Percentiles rank a stretch among this genome's conserved stretches.
Evolutionary conservation across 2,329 filamentous ascomycete species (phyloP).

Genomic region (Capronia coronata): DNA sequence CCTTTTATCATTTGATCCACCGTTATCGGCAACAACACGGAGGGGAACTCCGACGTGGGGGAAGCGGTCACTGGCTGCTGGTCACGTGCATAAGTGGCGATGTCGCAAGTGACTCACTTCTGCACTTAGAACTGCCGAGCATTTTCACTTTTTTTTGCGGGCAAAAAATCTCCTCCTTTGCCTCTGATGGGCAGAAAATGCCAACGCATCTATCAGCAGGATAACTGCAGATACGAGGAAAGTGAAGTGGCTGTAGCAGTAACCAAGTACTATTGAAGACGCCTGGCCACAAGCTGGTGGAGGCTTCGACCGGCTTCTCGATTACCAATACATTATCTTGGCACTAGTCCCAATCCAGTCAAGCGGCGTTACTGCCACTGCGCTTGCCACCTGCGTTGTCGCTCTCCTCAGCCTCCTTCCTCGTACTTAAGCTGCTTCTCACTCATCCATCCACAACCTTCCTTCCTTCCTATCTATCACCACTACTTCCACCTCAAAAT

Average conservation of each 20-base stretch:
- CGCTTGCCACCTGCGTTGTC: conserved; percentile 10
- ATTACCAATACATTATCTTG: not conserved
- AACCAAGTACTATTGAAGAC: not conserved
- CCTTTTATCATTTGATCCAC: not conserved
- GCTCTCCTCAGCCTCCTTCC: conserved; percentile 20
- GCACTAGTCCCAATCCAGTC: conserved; percentile 1
- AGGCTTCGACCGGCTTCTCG: conserved; percentile 2
- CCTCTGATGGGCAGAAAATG: not conserved
- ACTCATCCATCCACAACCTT: conserved; percentile 28
- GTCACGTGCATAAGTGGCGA: not conserved
- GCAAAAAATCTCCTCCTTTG: not conserved
- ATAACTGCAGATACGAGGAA: not conserved
- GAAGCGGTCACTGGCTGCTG: not conserved
- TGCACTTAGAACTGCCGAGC: not conserved
- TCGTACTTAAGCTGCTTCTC: conserved; percentile 33
- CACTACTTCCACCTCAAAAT: conserved; percentile 26
- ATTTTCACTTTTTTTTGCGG: too few species aligned
- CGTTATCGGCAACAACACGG: not conserved
- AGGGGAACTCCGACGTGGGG: not conserved
- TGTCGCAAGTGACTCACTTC: not conserved
- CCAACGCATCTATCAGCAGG: too few species aligned
- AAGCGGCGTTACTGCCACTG: conserved; percentile 1
- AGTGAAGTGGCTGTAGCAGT: not conserved
- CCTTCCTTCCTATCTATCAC: conserved; percentile 30
- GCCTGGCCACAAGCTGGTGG: conserved; percentile 2